Conservation (phyloP, 2,329 filamentous ascomycete species). For the Myotisia sp. region DNA sequence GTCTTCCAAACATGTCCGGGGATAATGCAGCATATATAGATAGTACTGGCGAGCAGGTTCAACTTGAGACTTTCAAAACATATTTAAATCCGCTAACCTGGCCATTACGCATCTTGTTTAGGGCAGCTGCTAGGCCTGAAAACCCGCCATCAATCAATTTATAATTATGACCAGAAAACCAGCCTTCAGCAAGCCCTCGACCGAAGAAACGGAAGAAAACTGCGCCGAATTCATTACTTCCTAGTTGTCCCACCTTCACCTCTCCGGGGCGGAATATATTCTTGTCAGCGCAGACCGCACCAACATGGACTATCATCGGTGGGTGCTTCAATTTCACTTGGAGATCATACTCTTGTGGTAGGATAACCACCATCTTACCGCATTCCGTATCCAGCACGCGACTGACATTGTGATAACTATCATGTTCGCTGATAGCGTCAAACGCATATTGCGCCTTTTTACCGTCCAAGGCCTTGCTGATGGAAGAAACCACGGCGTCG, state of each 20-base stretch:
- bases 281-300: slow-evolving; percentile 17
- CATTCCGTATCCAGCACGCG: slow-evolving; percentile 29
- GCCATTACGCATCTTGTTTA: slow-evolving; percentile 44
- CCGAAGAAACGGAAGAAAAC: slow-evolving; percentile 33
- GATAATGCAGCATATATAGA: too few species aligned
- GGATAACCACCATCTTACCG: slow-evolving; percentile 27
- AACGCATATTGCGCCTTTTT: slow-evolving; percentile 38
- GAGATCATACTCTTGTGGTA: too few species aligned
- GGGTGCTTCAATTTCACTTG: slow-evolving; percentile 28
- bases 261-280: slow-evolving; percentile 12
- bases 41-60: too few species aligned
- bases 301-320: slow-evolving; percentile 25
- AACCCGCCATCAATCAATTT: slow-evolving; percentile 42
- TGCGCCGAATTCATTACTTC: slow-evolving; percentile 32
- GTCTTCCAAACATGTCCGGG: too few species aligned
- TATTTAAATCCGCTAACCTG: slow-evolving; percentile 52
- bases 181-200: slow-evolving; percentile 35
- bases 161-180: slow-evolving; percentile 37
- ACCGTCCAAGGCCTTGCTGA: slow-evolving; percentile 20
- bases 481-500: slow-evolving; percentile 28
- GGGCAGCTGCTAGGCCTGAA: slow-evolving; percentile 30
- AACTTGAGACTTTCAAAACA: too few species aligned
- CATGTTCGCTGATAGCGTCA: slow-evolving; percentile 45
- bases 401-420: slow-evolving; percentile 33
- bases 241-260: slow-evolving; percentile 14